A percentile compares a stretch with the other conserved stretches of the same genome.
Evolutionary conservation across 1,284 basidiomycete species (phyloP).

Genomic region (Agroathelia rolfsii): DNA sequence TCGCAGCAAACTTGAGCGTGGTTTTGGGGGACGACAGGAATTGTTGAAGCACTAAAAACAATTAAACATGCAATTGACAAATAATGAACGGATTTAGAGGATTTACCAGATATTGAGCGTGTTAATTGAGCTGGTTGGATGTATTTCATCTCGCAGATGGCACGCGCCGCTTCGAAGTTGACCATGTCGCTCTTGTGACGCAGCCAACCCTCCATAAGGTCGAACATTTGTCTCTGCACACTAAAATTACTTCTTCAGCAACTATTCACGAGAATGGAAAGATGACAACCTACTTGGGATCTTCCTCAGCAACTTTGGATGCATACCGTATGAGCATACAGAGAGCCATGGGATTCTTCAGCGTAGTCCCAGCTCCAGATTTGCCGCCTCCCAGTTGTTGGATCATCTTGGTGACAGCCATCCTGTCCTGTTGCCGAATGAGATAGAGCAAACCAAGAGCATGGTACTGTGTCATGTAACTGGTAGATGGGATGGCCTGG

Average conservation of each 20-base stretch:
- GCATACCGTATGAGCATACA: constrained; percentile 99
- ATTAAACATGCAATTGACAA: constrained; percentile 7
- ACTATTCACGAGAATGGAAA: constrained; percentile 3
- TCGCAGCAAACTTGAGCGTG: constrained; percentile 94
- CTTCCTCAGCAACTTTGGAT: constrained; percentile 96
- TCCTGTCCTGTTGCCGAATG: constrained; percentile 94
- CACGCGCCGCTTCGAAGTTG: constrained; percentile 96
- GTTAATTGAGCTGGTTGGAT: constrained; percentile 73
- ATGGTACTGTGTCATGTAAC: constrained; percentile 96
- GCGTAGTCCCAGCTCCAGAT: constrained; percentile 68
- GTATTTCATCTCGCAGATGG: constrained; percentile 92
- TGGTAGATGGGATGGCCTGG: constrained; percentile 78
- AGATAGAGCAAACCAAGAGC: constrained; percentile 90
- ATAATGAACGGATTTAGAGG: no score
- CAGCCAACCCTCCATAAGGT: constrained; percentile 90
- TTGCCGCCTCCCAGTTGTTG: constrained; percentile 91
- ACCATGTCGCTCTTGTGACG: constrained; percentile 99
- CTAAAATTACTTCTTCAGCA: constrained; percentile 28
- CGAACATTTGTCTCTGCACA: constrained; percentile 86
- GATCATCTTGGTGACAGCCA: constrained; percentile 99
- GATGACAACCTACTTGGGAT: constrained; percentile 85
- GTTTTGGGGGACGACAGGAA: constrained; percentile 92
- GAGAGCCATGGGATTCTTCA: constrained; percentile 96
- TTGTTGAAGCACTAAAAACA: constrained; percentile 68
- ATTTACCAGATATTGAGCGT: constrained; percentile 78